Percentiles rank a stretch among this genome's conserved stretches.
Evolutionary conservation across 306 rosid genomes (phyloP).

Genomic region (Carpinus fangiana): DNA sequence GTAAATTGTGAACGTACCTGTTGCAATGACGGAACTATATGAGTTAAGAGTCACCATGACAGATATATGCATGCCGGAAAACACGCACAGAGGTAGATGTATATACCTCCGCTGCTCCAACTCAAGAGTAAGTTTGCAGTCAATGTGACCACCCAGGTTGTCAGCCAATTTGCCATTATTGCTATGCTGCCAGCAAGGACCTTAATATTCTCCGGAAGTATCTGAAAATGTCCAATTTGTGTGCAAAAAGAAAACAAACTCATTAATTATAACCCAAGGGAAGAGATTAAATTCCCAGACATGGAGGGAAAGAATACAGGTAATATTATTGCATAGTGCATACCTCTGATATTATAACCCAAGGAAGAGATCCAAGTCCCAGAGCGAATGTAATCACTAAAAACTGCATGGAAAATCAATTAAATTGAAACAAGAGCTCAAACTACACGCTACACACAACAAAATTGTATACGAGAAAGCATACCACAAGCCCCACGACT

Average conservation of each 20-base stretch:
- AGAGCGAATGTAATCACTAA: constrained; percentile 65
- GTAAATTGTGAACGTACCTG: constrained; percentile 74
- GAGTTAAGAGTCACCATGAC: neutral
- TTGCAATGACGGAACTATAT: neutral
- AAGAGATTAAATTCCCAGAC: neutral
- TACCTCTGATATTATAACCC: constrained; percentile 91
- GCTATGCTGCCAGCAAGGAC: constrained; percentile 81
- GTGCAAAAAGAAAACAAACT: neutral
- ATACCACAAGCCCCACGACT: constrained; percentile 77
- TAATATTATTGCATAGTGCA: constrained; percentile 20
- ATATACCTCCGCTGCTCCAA: constrained; percentile 74
- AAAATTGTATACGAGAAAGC: constrained; percentile 13
- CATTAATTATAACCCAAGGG: too few species aligned
- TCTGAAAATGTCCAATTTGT: constrained; percentile 41
- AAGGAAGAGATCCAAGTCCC: constrained; percentile 85
- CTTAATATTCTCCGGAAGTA: constrained; percentile 73
- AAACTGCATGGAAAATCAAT: constrained; percentile 39
- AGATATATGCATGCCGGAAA: neutral
- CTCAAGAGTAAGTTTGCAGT: constrained; percentile 76
- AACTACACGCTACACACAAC: neutral
- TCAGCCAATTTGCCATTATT: constrained; percentile 69
- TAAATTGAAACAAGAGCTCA: neutral
- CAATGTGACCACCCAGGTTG: constrained; percentile 62
- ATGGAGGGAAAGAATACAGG: neutral
- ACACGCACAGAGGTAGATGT: neutral